Evolutionary conservation across 1,284 basidiomycete genomes (phyloP).

Genomic region (Austropuccinia psidii): DNA sequence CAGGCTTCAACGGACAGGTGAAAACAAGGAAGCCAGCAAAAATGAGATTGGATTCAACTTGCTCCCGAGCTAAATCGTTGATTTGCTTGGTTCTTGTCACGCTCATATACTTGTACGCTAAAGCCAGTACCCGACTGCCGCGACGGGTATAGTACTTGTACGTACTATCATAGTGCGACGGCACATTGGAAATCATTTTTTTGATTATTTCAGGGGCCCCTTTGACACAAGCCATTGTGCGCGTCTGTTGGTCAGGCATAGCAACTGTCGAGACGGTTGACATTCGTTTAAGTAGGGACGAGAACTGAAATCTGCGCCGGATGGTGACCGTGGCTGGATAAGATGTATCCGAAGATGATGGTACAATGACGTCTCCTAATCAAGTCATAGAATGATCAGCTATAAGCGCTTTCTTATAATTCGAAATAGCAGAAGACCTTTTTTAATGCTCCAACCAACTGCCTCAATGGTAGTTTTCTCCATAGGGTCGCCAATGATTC

Average conservation of each 20-base stretch:
- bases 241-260: constrained; percentile 47
- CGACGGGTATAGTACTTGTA: constrained; percentile 86
- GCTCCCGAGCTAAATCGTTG: constrained; percentile 68
- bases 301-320: constrained; percentile 87
- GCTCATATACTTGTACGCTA: constrained; percentile 75
- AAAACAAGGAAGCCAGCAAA: constrained; percentile 93
- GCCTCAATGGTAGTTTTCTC: constrained; percentile 93
- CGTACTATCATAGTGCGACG: constrained; percentile 75
- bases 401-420: background rate
- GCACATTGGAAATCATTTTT: constrained; percentile 66
- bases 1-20: constrained; percentile 89
- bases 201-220: constrained; percentile 93
- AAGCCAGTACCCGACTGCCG: constrained; percentile 80
- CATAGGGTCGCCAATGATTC: constrained; percentile 97
- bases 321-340: constrained; percentile 57
- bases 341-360: constrained; percentile 46
- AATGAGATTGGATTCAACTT: constrained; percentile 65
- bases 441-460: constrained; percentile 76
- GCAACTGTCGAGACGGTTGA: constrained; percentile 72
- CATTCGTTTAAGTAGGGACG: constrained; percentile 90
- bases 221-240: constrained; percentile 61
- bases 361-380: constrained; percentile 61
- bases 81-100: constrained; percentile 56
- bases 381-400: background rate
- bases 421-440: constrained; percentile 52